Base-by-base conservation (phyloP, 345 rosid genomes). In the Streptanthus diversifolius region DNA sequence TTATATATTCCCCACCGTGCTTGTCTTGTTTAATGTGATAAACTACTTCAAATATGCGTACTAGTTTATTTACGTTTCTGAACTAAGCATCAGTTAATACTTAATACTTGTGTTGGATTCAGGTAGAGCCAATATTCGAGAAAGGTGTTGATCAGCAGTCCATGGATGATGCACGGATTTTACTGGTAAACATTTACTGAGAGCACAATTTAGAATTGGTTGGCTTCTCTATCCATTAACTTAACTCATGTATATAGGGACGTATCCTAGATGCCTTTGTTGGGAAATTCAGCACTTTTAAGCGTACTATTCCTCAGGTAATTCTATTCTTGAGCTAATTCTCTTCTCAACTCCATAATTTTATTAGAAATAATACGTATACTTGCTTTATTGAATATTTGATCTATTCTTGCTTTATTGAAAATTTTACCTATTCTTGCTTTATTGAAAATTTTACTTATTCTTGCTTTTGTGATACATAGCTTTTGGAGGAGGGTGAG, bases 241-340 rank as follows among this genome's bases (percentile, higher is more conserved):
- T 32, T n/a, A 47, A 49, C 70, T 17, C 80, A 48, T 67, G 71
- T 49, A 39, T 75, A 40, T 72, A 95, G 99, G 98, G 99, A 44
- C 93, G 90, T 45, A 92, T 95, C 69, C 78, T 95, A 85, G 99
- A 95, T 86, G 97, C 98, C 63, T 95, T 95, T 86, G 96, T 95
- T 78, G 99, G 99, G 21, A 95, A 92, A 68, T 95, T 95, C 82
- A 90, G 96, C 75, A 85, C 97, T 77, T 92, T 95, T 83, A 95
- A 95, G 90, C 95, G 88, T 21, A 95, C 96, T 12, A 87, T 95
- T 80, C 99, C 99, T 7, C 99, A 92, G 98, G 99, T 95, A 87
- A 77, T 74, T 44, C 62, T 70, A 61, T 74, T 72, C 43, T 47
- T 63, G 18, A 52, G 53, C 37, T 45, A 35, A 15, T 45, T 70